These are phyloP conservation scores for Lenzites betulinus DNA, from an alignment of 768 basidiomycete genomes.

Conservation along the genomic window DNA sequence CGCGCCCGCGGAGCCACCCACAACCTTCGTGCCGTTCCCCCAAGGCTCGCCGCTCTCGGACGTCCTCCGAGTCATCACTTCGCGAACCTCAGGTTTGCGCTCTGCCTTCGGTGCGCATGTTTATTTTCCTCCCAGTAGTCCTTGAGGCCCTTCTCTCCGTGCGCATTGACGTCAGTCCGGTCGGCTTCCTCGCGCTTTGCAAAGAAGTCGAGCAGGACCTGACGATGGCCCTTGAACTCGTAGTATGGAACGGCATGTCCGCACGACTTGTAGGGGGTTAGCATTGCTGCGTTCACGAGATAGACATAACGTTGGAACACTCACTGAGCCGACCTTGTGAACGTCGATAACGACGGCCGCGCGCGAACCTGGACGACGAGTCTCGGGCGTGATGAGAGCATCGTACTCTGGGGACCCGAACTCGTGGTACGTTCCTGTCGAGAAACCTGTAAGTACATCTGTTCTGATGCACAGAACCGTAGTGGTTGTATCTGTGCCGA, in stretches of 20 bases:
- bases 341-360: slow-evolving; percentile 65
- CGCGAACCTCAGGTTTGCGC: not conserved
- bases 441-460: no score
- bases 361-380: slow-evolving; percentile 58
- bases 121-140: slow-evolving; percentile 59
- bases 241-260: slow-evolving; percentile 67
- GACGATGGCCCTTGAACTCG: slow-evolving; percentile 57
- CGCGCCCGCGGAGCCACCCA: not conserved
- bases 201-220: slow-evolving; percentile 49
- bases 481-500: slow-evolving; percentile 49
- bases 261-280: slow-evolving; percentile 53
- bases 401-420: slow-evolving; percentile 65
- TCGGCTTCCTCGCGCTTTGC: slow-evolving; percentile 48
- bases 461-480: no score
- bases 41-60: slow-evolving; percentile 2
- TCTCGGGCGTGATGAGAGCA: slow-evolving; percentile 45
- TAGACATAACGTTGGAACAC: slow-evolving; percentile 17
- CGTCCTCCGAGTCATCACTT: slow-evolving; percentile 20
- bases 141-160: slow-evolving; percentile 48
- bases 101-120: slow-evolving; percentile 30
- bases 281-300: not conserved
- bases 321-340: slow-evolving; percentile 54
- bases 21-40: not conserved
- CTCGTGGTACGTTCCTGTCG: slow-evolving; percentile 57
- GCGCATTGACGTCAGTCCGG: slow-evolving; percentile 25